phyloP scores from a whole-genome alignment of 108 stramenopile species.

The Bacterosira constricta region DNA sequence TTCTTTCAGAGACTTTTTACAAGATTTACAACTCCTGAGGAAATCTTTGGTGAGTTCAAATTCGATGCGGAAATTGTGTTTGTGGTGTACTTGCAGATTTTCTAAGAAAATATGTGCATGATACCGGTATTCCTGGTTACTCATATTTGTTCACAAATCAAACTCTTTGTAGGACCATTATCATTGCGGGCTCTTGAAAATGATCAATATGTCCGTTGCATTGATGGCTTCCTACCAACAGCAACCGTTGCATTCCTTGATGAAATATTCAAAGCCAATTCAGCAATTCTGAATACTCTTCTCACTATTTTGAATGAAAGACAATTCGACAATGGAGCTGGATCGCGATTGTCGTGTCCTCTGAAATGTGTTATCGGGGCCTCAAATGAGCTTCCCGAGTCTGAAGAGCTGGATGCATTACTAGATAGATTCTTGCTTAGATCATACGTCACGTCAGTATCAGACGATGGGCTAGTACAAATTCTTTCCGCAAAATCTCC shows the following conservation, averaged over 20 bases:
- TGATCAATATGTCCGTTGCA: slow-evolving; percentile 69
- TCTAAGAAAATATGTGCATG: too few relatives aligned
- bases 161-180: too few relatives aligned
- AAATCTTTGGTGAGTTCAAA: too few relatives aligned
- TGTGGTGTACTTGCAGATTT: too few relatives aligned
- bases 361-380: slow-evolving; percentile 77
- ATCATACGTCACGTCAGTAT: slow-evolving; percentile 68
- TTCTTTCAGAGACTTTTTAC: slow-evolving; percentile 82
- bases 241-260: slow-evolving; percentile 57
- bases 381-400: slow-evolving; percentile 78
- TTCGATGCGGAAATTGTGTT: too few relatives aligned
- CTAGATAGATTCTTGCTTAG: slow-evolving; percentile 76
- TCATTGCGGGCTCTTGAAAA: slow-evolving; percentile 67
- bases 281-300: slow-evolving; percentile 76
- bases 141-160: too few relatives aligned
- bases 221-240: slow-evolving; percentile 70
- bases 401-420: slow-evolving; percentile 75
- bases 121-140: too few relatives aligned
- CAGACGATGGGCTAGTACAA: slow-evolving; percentile 66
- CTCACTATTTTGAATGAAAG: slow-evolving; percentile 83
- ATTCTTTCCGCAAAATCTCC: slow-evolving; percentile 55
- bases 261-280: slow-evolving; percentile 85
- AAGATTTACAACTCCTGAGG: slow-evolving; percentile 79
- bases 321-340: slow-evolving; percentile 71
- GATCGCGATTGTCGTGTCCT: slow-evolving; percentile 61